These are phyloP conservation scores for Ascoidea asiatica DNA, from an alignment of 805 yeast species.

Conservation along the genomic window DNA sequence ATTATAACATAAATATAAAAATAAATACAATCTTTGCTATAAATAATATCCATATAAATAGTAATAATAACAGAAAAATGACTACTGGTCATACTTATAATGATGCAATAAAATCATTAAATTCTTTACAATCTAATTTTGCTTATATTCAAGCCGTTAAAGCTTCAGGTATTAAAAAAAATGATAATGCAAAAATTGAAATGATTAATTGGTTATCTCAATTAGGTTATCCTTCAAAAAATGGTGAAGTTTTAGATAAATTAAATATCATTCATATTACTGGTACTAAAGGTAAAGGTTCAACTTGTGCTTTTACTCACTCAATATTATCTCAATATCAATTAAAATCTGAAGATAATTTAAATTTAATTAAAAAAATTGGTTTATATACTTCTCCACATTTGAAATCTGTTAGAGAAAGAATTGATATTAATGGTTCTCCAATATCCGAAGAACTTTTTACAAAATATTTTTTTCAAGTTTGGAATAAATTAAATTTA, in stretches of 20 bases:
- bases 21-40: no score
- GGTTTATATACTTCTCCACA: slow-evolving; percentile 98
- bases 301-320: slow-evolving; percentile 89
- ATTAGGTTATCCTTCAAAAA: slow-evolving; percentile 51
- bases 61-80: not conserved
- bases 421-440: slow-evolving; percentile 76
- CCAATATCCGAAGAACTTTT: slow-evolving; percentile 75
- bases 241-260: slow-evolving; percentile 56
- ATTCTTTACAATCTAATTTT: slow-evolving; percentile 81
- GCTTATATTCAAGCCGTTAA: slow-evolving; percentile 78
- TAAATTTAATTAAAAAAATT: slow-evolving; percentile 51
- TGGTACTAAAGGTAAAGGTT: slow-evolving; percentile 98
- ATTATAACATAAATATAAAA: no score
- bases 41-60: not conserved
- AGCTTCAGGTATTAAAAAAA: slow-evolving; percentile 51
- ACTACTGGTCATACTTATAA: slow-evolving; percentile 14
- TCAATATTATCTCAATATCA: slow-evolving; percentile 60
- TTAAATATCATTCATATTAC: slow-evolving; percentile 84
- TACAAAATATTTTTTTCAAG: slow-evolving; percentile 83
- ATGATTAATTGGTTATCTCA: slow-evolving; percentile 73
- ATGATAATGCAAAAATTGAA: slow-evolving; percentile 64
- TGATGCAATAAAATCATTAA: slow-evolving; percentile 79
- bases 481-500: slow-evolving; percentile 68
- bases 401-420: slow-evolving; percentile 80
- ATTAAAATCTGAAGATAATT: slow-evolving; percentile 15